phyloP scores from a whole-genome alignment of 2,329 filamentous ascomycete genomes.

The Trichoderma sp. region DNA sequence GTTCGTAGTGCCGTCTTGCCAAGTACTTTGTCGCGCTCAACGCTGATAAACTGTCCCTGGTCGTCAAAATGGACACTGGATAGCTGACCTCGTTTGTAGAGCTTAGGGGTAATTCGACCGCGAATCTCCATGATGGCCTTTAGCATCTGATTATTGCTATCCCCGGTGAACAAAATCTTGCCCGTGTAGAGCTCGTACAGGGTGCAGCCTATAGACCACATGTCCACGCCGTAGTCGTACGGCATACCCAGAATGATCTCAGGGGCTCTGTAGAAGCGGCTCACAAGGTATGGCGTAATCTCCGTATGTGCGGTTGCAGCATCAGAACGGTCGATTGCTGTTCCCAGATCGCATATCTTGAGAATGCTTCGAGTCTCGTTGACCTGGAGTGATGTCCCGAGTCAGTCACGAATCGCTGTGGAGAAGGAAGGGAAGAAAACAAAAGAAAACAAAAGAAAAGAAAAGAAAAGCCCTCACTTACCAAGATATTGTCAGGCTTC shows the following conservation, averaged over 20 bases:
- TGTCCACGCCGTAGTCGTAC: constrained; percentile 90
- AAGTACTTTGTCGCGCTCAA: constrained; percentile 83
- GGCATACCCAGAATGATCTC: constrained; percentile 97
- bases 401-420: constrained; percentile 27
- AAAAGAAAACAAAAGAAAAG: not conserved
- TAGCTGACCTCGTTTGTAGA: constrained; percentile 78
- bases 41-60: constrained; percentile 75
- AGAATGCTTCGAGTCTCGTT: constrained; percentile 79
- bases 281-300: constrained; percentile 91
- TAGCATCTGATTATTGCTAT: constrained; percentile 98
- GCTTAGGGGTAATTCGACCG: constrained; percentile 84
- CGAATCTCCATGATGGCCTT: constrained; percentile 94
- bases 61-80: constrained; percentile 80
- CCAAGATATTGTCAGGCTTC: constrained; percentile 96
- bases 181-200: constrained; percentile 96
- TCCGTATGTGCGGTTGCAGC: constrained; percentile 69
- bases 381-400: constrained; percentile 45
- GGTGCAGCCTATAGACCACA: constrained; percentile 98
- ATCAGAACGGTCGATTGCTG: constrained; percentile 87
- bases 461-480: constrained; percentile 33
- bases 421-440: not conserved
- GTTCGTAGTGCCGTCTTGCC: constrained; percentile 72
- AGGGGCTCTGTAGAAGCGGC: constrained; percentile 93
- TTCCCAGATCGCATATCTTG: constrained; percentile 95
- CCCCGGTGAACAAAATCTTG: constrained; percentile 92